Evolutionary conservation across 768 basidiomycete species (phyloP), one percentile per base, ranked within the genome.

Genomic region (Lactifluus subvellereus): DNA sequence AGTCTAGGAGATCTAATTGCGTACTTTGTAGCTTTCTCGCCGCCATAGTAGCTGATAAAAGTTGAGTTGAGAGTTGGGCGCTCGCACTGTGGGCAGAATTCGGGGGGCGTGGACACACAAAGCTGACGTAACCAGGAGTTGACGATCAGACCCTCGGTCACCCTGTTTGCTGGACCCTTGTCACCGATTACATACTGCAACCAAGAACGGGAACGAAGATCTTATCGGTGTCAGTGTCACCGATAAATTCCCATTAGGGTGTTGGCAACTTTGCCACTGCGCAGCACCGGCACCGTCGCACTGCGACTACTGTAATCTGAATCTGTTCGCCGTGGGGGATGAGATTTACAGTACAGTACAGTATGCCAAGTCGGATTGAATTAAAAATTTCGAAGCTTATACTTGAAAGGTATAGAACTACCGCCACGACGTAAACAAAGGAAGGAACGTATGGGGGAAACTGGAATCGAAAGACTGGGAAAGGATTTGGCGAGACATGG

Each of bases 11-110:
- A 9, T 18, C 51, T 27, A 45, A n/a, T 43, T 9, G 62, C 70
- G 66, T 63, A 92, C 92, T 87, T 81, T 94, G 92, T 66, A 94
- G 82, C 78, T 94, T 94, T 76, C 92, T 77, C 70, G 90, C 90
- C 67, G 92, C 92, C 92, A 94, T 94, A 74, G 73, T 77, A 72
- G 58, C 6, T 51, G 47, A 59, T 52, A 57, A 62, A 61, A 53
- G 60, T 54, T 49, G 59, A 55, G 16, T 63, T 33, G 38, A 37
- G 18, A 3, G 45, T 22, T 37, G 14, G 16, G 33, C 57, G 16
- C 60, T 20, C 38, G 7, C 14, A 18, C 6, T 27, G 27, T 27
- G 13, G 38, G 38, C 6, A 11, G 35, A 37, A 16, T 10, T 32
- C 37, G 5, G 60, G 45, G 47, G 54, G 32, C 47, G 48, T 58